A percentile compares a stretch with the other conserved stretches of the same genome.
These are phyloP conservation scores for Obelidium mucronatum DNA, from an alignment of 192 early-diverging fungal genomes.

Conservation along the genomic window DNA sequence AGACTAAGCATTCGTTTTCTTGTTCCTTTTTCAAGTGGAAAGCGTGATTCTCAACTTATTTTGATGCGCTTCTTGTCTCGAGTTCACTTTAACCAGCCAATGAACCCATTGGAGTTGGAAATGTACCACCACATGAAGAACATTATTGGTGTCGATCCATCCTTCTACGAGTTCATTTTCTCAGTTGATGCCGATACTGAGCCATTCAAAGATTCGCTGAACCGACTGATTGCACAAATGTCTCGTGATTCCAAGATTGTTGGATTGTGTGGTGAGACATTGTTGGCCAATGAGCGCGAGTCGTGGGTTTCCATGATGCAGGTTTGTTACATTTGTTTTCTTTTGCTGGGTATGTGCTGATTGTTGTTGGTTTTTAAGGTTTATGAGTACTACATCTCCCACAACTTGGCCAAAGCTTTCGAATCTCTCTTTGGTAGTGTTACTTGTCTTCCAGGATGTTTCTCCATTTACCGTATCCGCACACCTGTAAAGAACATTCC, in stretches of 20 bases:
- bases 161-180: conserved; percentile 95
- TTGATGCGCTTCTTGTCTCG: conserved; percentile 98
- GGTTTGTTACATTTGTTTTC: conserved; percentile 36
- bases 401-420: conserved; percentile 68
- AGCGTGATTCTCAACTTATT: conserved; percentile 98
- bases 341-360: neutral
- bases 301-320: conserved; percentile 99
- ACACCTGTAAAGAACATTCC: conserved; percentile 77
- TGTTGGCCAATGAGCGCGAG: conserved; percentile 88
- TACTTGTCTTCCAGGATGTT: conserved; percentile 87
- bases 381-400: conserved; percentile 82
- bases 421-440: conserved; percentile 71
- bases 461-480: conserved; percentile 97
- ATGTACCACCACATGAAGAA: conserved; percentile 99
- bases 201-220: conserved; percentile 81
- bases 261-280: conserved; percentile 96
- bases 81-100: conserved; percentile 92
- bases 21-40: conserved; percentile 63
- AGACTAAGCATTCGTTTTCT: neutral
- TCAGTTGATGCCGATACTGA: conserved; percentile 99
- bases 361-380: conserved; percentile 50
- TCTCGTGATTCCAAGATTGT: conserved; percentile 90
- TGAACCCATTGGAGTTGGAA: conserved; percentile 96
- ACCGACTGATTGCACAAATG: conserved; percentile 90
- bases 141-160: conserved; percentile 96